phyloP scores from a whole-genome alignment of 2,329 filamentous ascomycete genomes.

The Stagonosporopsis chrysanthemi region DNA sequence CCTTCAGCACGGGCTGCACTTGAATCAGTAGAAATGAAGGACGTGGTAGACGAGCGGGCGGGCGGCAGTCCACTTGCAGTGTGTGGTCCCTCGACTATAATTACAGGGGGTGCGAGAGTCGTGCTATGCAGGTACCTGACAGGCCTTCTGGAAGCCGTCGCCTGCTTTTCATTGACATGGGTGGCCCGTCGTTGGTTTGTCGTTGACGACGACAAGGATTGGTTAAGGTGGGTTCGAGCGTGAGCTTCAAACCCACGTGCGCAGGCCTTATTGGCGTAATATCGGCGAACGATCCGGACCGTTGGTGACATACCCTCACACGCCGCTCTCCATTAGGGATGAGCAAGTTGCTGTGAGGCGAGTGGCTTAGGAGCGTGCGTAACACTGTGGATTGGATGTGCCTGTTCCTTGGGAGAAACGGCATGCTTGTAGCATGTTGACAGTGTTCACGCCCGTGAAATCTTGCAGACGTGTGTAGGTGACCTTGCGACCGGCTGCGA shows the following conservation, averaged over 20 bases:
- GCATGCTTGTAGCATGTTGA: conserved; percentile 1
- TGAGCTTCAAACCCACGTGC: conserved; percentile 15
- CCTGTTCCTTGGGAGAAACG: background rate
- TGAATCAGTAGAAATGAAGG: conserved; percentile 14
- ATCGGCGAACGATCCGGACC: conserved; percentile 4
- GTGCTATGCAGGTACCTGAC: conserved; percentile 14
- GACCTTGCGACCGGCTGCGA: no score
- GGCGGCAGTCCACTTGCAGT: conserved; percentile 1
- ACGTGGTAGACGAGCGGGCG: conserved; percentile 1
- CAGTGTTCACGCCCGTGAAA: background rate
- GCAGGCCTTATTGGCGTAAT: conserved; percentile 3
- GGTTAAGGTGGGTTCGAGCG: background rate
- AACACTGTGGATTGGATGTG: background rate
- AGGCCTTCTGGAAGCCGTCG: background rate
- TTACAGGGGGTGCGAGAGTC: conserved; percentile 10
- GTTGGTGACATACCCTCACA: background rate
- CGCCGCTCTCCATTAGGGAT: background rate
- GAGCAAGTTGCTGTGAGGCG: conserved; percentile 7
- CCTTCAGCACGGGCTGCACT: conserved; percentile 5
- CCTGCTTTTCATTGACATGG: conserved; percentile 3
- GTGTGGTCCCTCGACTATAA: conserved; percentile 3
- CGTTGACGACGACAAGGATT: conserved; percentile 2
- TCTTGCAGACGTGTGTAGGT: background rate
- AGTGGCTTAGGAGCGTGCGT: conserved; percentile 15
- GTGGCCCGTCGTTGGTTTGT: conserved; percentile 4